Conservation (phyloP, 257 asterid genomes). For the Plectranthus barbatus region DNA sequence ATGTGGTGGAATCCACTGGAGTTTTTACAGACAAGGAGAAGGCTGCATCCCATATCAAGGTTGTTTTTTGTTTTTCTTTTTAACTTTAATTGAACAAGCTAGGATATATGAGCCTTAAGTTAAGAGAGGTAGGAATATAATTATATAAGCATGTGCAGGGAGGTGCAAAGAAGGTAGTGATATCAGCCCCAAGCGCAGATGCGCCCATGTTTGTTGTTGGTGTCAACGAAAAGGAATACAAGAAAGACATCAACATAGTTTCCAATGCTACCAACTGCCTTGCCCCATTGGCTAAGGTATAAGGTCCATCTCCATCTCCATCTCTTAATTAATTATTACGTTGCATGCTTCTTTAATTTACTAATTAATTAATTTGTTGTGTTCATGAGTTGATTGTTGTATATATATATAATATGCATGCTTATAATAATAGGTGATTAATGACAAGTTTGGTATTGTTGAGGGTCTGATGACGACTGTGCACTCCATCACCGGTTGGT, state of each 20-base stretch:
- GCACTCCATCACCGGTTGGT: constrained; percentile 46
- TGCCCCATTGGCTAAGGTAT: constrained; percentile 89
- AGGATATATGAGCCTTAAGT: too few species aligned
- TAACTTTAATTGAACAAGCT: too few species aligned
- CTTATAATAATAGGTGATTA: constrained; percentile 37
- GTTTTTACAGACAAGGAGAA: constrained; percentile 74
- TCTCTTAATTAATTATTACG: too few species aligned
- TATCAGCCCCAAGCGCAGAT: constrained; percentile 74
- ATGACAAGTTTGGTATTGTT: constrained; percentile 74
- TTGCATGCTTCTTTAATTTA: too few species aligned
- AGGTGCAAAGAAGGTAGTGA: constrained; percentile 79
- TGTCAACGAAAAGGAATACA: constrained; percentile 84
- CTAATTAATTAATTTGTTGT: too few species aligned
- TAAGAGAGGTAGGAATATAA: too few species aligned
- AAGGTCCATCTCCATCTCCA: too few species aligned
- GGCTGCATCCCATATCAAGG: constrained; percentile 89
- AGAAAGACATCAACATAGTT: constrained; percentile 55
- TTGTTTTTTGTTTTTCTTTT: constrained; percentile 7
- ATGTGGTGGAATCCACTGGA: constrained; percentile 74
- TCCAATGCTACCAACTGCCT: constrained; percentile 88
- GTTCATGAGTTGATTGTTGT: too few species aligned
- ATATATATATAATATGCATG: too few species aligned
- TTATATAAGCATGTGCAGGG: too few species aligned
- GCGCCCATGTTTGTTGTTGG: constrained; percentile 93
- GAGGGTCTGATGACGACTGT: constrained; percentile 72